Conservation (phyloP, 345 rosid species). For the Rhodamnia argentea region DNA sequence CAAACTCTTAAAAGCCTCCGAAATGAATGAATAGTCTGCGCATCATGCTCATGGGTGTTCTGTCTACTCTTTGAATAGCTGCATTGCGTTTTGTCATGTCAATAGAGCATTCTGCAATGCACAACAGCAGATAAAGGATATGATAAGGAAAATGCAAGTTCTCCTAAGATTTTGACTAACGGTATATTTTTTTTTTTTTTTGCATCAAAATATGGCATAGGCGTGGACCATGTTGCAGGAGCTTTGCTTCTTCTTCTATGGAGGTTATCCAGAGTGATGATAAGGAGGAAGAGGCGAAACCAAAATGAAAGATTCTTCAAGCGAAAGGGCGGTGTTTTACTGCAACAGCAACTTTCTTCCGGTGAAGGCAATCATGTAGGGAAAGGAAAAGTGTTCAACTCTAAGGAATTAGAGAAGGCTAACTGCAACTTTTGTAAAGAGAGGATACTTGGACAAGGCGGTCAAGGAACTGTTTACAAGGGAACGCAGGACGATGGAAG, state of each 20-base stretch:
- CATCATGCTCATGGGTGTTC: too few species aligned
- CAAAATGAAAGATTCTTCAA: neutral
- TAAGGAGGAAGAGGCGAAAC: neutral
- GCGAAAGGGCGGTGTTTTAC: slow-evolving; percentile 1
- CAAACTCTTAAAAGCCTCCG: too few species aligned
- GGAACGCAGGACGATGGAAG: slow-evolving; percentile 3
- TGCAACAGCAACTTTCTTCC: neutral
- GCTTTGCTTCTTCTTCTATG: neutral
- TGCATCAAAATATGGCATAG: neutral
- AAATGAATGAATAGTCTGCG: too few species aligned
- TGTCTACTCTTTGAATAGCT: too few species aligned
- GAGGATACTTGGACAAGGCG: slow-evolving; percentile 3
- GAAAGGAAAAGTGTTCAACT: neutral
- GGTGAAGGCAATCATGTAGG: neutral
- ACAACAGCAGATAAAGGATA: too few species aligned
- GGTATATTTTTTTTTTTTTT: too few species aligned
- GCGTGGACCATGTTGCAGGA: neutral
- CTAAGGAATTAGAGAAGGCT: slow-evolving; percentile 1
- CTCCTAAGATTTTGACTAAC: neutral
- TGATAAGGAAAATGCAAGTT: too few species aligned
- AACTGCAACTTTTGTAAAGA: neutral
- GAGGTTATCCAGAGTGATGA: neutral
- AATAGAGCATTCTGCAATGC: too few species aligned
- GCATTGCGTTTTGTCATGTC: too few species aligned
- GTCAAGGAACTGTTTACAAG: slow-evolving; percentile 10